Evolutionary conservation across 768 basidiomycete genomes (phyloP).

Genomic region (Phaeotremella skinneri): DNA sequence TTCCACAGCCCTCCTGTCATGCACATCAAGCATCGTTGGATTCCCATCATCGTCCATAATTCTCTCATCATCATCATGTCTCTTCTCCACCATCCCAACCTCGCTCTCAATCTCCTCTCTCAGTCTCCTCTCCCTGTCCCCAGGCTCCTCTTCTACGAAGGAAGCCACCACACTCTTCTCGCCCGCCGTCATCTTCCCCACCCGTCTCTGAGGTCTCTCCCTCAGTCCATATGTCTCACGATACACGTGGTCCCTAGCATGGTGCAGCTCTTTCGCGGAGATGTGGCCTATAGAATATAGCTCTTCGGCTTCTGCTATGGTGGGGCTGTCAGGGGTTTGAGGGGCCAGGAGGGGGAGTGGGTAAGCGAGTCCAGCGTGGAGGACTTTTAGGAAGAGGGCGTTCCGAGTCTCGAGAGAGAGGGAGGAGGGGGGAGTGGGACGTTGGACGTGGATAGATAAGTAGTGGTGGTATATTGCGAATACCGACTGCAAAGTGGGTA

Average conservation of each 20-base stretch:
- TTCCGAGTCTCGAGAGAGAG: slow-evolving; percentile 29
- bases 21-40: slow-evolving; percentile 28
- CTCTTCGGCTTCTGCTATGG: slow-evolving; percentile 7
- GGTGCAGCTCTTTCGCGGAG: slow-evolving; percentile 20
- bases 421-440: slow-evolving; percentile 27
- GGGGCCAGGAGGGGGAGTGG: slow-evolving; percentile 10
- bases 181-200: slow-evolving; percentile 30
- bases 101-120: slow-evolving; percentile 32
- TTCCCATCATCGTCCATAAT: slow-evolving; percentile 10
- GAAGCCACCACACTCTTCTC: slow-evolving; percentile 24
- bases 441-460: slow-evolving; percentile 34
- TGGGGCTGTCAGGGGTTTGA: neutral
- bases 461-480: slow-evolving; percentile 38
- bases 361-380: slow-evolving; percentile 29
- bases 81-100: slow-evolving; percentile 21
- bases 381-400: slow-evolving; percentile 29
- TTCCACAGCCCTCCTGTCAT: slow-evolving; percentile 45
- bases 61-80: slow-evolving; percentile 22
- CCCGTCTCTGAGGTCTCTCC: slow-evolving; percentile 13
- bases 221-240: slow-evolving; percentile 29
- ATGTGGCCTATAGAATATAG: slow-evolving; percentile 16
- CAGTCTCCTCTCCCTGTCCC: slow-evolving; percentile 35
- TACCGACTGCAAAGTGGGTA: slow-evolving; percentile 3
- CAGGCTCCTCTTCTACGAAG: slow-evolving; percentile 34
- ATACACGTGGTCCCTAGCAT: slow-evolving; percentile 28